Evolutionary conservation across 2,329 filamentous ascomycete species (phyloP).

Genomic region (Aspergillus awamori): DNA sequence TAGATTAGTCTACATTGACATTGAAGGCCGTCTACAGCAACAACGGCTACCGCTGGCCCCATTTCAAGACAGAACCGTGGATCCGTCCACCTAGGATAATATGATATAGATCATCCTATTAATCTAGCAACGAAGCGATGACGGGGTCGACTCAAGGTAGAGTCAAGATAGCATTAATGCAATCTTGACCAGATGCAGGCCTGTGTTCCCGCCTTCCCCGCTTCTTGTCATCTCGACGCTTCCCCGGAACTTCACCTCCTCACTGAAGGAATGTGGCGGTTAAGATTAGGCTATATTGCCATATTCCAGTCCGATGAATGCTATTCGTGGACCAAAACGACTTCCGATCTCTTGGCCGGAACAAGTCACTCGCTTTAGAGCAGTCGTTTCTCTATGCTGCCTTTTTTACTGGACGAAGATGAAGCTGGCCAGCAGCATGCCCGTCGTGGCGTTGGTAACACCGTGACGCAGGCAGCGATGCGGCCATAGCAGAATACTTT

Average conservation of each 20-base stretch:
- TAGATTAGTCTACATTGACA: background rate
- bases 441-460: background rate
- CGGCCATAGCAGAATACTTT: background rate
- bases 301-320: background rate
- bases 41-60: no score
- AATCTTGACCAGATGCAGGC: background rate
- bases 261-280: background rate
- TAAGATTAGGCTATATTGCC: slow-evolving; percentile 17
- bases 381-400: background rate
- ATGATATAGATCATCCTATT: background rate
- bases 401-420: background rate
- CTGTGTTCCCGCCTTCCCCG: background rate
- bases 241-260: background rate
- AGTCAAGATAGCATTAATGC: background rate
- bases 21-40: background rate
- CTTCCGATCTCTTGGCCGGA: background rate
- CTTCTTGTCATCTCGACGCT: background rate
- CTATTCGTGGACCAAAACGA: background rate
- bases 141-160: background rate
- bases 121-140: background rate
- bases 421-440: background rate
- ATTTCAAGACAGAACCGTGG: no score
- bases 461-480: slow-evolving; percentile 2
- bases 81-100: no score
- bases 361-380: background rate